Evolutionary conservation across 2,329 filamentous ascomycete species (phyloP), one percentile per base, ranked within the genome.

Genomic region (Pseudocercospora macadamiae): DNA sequence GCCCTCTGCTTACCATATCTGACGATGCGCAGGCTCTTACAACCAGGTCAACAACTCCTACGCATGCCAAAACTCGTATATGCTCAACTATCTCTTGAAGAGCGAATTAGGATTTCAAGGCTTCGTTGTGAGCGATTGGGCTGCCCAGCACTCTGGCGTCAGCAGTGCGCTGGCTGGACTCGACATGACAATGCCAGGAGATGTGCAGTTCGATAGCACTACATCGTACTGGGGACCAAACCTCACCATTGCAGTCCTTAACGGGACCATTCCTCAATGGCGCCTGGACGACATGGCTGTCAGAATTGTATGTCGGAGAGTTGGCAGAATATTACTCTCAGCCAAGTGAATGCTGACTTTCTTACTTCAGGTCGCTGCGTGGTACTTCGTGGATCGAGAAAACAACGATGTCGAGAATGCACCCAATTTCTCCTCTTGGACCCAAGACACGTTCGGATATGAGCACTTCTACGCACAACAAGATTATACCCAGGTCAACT

Each of bases 281-380:
- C 67, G 93, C 51, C 73, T 97, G 8, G 93, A 97, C 67, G 95
- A 97, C 71, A 96, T 96, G 88, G 90, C 86, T 4, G 89, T 91
- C 75, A 87, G 95, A 67, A 96, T 90, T 64, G 81, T 90, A 34
- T 2, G 47, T 49, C n/a, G 18, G 18, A 30, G 2, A 2, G 16
- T 16, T 34, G 47, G 10, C 19, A n/a, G 16, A 16, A 32, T 10
- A 10, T 1, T 21, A 21, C 21, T 19, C n/a, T 16, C 26, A 30
- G 7, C 2, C 28, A 10, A 16, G 25, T 21, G 19, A 23, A 30
- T 26, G 12, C n/a, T 18, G 2, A 21, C 28, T 6, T 21, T 6
- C 18, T 1, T 28, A 1, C 9, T 4, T 19, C 28, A 49, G 47
- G 47, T 49, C 76, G 80, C 86, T 52, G 84, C 83, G 2, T 88